A percentile compares a stretch with the other conserved stretches of the same genome.
Conservation (phyloP, 176 grass and related monocot species). For the Carex littledalei region DNA sequence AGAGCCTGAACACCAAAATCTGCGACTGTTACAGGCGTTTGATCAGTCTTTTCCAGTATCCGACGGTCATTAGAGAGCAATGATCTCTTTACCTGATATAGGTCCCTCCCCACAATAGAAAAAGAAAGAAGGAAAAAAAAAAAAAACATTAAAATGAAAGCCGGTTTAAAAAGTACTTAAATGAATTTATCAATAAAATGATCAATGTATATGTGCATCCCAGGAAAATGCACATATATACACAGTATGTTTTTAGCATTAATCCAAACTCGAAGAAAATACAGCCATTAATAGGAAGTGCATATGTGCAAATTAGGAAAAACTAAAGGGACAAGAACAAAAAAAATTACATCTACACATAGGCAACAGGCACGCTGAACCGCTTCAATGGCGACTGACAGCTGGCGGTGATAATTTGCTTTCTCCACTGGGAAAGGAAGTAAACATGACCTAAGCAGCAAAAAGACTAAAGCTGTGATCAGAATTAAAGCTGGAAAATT, state of each 20-base stretch:
- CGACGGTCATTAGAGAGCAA: constrained; percentile 50
- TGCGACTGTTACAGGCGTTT: constrained; percentile 67
- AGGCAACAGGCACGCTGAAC: constrained; percentile 67
- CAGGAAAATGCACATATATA: neutral
- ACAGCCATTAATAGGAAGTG: neutral
- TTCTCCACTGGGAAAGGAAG: constrained; percentile 54
- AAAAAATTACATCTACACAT: constrained; percentile 66
- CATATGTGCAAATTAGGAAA: neutral
- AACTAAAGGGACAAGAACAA: neutral
- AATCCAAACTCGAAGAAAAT: neutral
- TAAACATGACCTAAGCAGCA: constrained; percentile 26
- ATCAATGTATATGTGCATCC: neutral
- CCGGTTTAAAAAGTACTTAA: neutral
- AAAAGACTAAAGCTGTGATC: neutral
- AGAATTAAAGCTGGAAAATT: neutral
- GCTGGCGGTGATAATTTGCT: constrained; percentile 50
- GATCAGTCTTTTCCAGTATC: constrained; percentile 82
- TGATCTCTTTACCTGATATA: constrained; percentile 71
- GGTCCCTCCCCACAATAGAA: neutral
- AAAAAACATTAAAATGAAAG: neutral
- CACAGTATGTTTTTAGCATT: neutral
- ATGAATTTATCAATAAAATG: neutral
- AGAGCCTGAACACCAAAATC: constrained; percentile 95
- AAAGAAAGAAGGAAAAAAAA: neutral
- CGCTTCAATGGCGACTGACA: constrained; percentile 41